Base-by-base conservation (phyloP, 164 flowering plant species). In the Vitis labrusca region DNA sequence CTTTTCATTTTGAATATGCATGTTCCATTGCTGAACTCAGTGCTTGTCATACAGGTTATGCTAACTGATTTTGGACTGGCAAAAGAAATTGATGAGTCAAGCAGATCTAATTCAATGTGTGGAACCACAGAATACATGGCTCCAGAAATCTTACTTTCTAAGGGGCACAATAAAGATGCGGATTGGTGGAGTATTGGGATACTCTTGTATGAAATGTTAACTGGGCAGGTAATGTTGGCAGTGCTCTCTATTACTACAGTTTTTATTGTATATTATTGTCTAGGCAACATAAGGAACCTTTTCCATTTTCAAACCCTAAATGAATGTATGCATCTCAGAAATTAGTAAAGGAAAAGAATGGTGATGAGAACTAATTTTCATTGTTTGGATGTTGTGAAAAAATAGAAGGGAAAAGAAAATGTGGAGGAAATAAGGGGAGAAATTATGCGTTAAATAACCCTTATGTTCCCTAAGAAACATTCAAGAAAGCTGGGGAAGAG, bases 71-170 rank as follows among this genome's bases (percentile, higher is more conserved):
- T 92, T 81, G 97, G 97, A 70, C 75, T 92, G 63, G 90, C 97
- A 50, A 92, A 91, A 77, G 91, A 91, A 84, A 86, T 92, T 74
- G 91, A 88, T 72, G 94, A 82, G 72, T 82, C 82, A 8, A 80
- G 87, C 76, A 80, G 94, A 82, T 88, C 96, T 61, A 92, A 90
- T 75, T 92, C 95, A 47, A 73, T 92, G 85, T 92, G 97, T 80
- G 96, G 97, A 58, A 92, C 96, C 50, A 86, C 90, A n/a, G 97
- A 92, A 63, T 92, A 92, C 82, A 92, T 92, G 97, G 94, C 97
- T 71, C 97, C 94, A 3, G 96, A 92, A 76, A 90, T 92, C 66
- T 73, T 92, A 60, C 77, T 74, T 32, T 73, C 89, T 1, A 92
- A 86, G 76, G 97, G 97, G 13, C 97, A 92, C 77, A 88, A 91